A percentile compares a stretch with the other conserved stretches of the same genome.
These are phyloP conservation scores for Cucurbita moschata DNA, from an alignment of 306 rosid genomes.

Conservation along the genomic window DNA sequence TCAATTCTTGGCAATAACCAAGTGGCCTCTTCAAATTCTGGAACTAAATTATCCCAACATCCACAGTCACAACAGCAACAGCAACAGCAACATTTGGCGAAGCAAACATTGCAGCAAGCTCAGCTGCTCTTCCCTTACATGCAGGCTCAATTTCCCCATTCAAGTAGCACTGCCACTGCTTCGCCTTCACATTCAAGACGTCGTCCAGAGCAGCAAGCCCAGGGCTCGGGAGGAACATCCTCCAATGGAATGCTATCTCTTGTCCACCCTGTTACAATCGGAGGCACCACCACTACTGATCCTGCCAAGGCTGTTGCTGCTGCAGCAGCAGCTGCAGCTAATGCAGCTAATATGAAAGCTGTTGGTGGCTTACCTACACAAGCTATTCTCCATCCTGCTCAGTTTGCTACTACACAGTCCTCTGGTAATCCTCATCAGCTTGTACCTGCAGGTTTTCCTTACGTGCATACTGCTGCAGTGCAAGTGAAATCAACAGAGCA, in stretches of 20 bases:
- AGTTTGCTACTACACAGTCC: constrained; percentile 33
- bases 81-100: not conserved
- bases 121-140: not conserved
- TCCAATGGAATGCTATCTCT: not conserved
- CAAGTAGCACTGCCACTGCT: not conserved
- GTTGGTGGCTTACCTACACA: constrained; percentile 33
- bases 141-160: not conserved
- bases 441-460: constrained; percentile 41
- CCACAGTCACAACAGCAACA: constrained; percentile 12
- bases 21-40: constrained; percentile 30
- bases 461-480: constrained; percentile 46
- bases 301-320: constrained; percentile 40
- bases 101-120: not conserved
- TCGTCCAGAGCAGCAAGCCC: not conserved
- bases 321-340: not conserved
- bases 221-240: not conserved
- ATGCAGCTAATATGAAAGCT: constrained; percentile 35
- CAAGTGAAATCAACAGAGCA: constrained; percentile 87
- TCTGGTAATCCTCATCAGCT: constrained; percentile 61
- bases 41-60: constrained; percentile 38
- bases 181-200: not conserved
- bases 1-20: constrained; percentile 63
- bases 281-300: constrained; percentile 24
- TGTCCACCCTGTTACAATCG: constrained; percentile 15
- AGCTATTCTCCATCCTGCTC: constrained; percentile 54